Base-by-base conservation (phyloP, 345 rosid species). In the Brassica carinata region DNA sequence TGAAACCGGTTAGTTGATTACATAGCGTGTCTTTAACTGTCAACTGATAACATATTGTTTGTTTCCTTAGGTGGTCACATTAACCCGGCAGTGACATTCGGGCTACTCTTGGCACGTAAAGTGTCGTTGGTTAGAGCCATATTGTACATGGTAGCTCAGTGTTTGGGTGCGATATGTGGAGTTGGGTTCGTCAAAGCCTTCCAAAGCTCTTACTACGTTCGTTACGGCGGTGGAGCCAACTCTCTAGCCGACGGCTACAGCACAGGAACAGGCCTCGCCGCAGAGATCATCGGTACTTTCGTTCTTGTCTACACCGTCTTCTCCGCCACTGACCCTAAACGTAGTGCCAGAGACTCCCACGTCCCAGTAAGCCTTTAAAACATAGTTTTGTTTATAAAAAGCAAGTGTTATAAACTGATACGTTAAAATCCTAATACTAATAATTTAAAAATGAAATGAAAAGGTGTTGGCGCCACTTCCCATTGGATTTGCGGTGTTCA, bases 391-490 rank as follows among this genome's bases (percentile, higher is more conserved):
- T 26, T 10, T 26, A 61, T 61, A 1, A 61, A 58, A 62, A 61
- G 8, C 66, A 62, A 27, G n/a, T 62, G 66, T 62, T 62, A 27
- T 26, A 61, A 40, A 15, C 43, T 57, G 11, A 10, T 58, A 30
- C 30, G 18, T 48, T 62, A 8, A n/a, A n/a, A n/a, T n/a, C n/a
- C n/a, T n/a, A n/a, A n/a, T n/a, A n/a, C n/a, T n/a, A n/a, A n/a
- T n/a, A n/a, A n/a, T n/a, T n/a, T n/a, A n/a, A n/a, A n/a, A n/a
- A n/a, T n/a, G n/a, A n/a, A 64, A 71, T 71, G 57, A 70, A 40
- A 87, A 90, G 98, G 96, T 94, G 0, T 90, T 94, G 91, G 98
- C 98, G 18, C 98, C 98, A 40, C 98, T 92, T 13, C 97, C 98
- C 0, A 94, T 94, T 51, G 98, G 98, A 79, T 94, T 94, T 71